Percentiles rank a stretch among this genome's conserved stretches.
phyloP scores from a whole-genome alignment of 352 stramenopile genomes.

The Phytophthora lateralis region DNA sequence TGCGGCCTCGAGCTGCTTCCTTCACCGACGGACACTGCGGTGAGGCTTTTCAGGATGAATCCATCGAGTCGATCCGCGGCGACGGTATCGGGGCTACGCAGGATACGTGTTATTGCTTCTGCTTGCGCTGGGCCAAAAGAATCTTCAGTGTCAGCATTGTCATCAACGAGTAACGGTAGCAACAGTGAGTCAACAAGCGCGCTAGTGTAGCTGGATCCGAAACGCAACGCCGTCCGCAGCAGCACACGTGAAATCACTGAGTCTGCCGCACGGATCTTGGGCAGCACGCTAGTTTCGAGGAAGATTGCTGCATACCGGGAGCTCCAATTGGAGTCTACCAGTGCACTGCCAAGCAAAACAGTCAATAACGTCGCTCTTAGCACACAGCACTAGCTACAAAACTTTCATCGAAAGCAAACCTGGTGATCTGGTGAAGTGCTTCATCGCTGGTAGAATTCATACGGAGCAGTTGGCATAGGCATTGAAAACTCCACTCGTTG shows the following conservation, averaged over 20 bases:
- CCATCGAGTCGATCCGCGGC: slow-evolving; percentile 53
- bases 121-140: slow-evolving; percentile 55
- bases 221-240: slow-evolving; percentile 62
- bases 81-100: slow-evolving; percentile 53
- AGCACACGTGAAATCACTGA: slow-evolving; percentile 81
- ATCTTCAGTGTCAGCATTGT: neutral
- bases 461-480: slow-evolving; percentile 51
- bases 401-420: slow-evolving; percentile 22
- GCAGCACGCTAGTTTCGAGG: slow-evolving; percentile 56
- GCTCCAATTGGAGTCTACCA: slow-evolving; percentile 75
- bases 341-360: slow-evolving; percentile 28
- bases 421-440: slow-evolving; percentile 61
- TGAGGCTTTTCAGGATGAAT: slow-evolving; percentile 46
- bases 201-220: slow-evolving; percentile 48
- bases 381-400: neutral
- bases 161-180: slow-evolving; percentile 50
- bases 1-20: slow-evolving; percentile 20
- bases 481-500: slow-evolving; percentile 58
- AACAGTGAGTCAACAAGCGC: slow-evolving; percentile 61
- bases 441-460: slow-evolving; percentile 61
- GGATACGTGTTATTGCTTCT: slow-evolving; percentile 71
- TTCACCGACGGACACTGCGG: slow-evolving; percentile 2
- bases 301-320: slow-evolving; percentile 70
- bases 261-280: slow-evolving; percentile 56
- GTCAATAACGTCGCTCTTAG: neutral